Evolutionary conservation across 2,329 filamentous ascomycete genomes (phyloP), one percentile per base, ranked within the genome.

Genomic region (Leptographium wingfieldii): DNA sequence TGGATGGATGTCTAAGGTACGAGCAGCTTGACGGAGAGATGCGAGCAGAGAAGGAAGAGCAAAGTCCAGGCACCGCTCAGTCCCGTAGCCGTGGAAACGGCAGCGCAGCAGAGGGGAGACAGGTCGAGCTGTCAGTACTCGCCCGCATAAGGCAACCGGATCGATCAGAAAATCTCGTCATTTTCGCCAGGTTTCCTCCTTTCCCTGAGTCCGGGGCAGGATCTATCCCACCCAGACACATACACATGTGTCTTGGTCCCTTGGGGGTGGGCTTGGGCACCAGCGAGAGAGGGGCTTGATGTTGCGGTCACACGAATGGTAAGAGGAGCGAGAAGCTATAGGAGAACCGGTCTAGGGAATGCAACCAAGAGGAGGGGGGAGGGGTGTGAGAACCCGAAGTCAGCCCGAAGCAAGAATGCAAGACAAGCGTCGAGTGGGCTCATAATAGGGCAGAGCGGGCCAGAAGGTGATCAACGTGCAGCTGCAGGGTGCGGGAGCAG

Each of bases 91-190:
- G 35, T 56, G 35, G 25, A 46, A 7, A 29, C 14, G 27, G 25
- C 5, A 1, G 43, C 33, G 27, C 6, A 12, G 19, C 3, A 31
- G 19, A 55, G 53, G 31, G n/a, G 16, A 31, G 46, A 35, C 56
- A 31, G 3, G 56, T 51, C 46, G 19, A n/a, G 29, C 33, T 49
- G 53, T 59, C 58, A 59, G 0, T 59, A 31, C 53, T 59, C 58
- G 46, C 58, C 58, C 53, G 53, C 58, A 59, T 56, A 27, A 12
- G 25, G n/a, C 19, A 29, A 22, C 22, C 31, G 58, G 53, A 59
- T 59, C 53, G 58, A 59, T 59, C 40, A 51, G 19, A 53, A 33
- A 55, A 54, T 59, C 57, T 53, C n/a, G 46, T 57, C 55, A 56
- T 43, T 56, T 27, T 35, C 16, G 38, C 3, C 56, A 52, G 9